Conservation (phyloP, 306 rosid species). For the Quercus ilex region DNA sequence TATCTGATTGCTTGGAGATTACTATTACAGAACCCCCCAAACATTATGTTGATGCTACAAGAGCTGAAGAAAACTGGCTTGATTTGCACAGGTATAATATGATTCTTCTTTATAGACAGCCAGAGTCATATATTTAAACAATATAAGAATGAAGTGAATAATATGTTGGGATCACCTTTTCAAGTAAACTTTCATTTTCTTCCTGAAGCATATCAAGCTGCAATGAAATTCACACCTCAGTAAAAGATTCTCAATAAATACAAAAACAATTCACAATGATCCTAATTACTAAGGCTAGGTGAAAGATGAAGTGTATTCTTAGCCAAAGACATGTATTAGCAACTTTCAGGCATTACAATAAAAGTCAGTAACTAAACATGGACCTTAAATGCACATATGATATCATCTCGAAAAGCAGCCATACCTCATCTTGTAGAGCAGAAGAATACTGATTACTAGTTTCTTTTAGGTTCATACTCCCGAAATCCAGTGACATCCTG, state of each 20-base stretch:
- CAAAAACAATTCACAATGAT: not conserved
- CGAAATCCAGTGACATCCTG: constrained; percentile 83
- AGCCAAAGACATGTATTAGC: not conserved
- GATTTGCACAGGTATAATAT: not conserved
- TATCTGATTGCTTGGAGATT: not conserved
- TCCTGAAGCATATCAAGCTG: constrained; percentile 99
- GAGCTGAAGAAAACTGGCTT: constrained; percentile 4
- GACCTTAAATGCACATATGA: constrained; percentile 1
- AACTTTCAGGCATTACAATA: not conserved
- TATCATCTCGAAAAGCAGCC: not conserved
- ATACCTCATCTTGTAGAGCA: constrained; percentile 91
- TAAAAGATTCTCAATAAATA: constrained; percentile 19
- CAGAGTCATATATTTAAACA: constrained; percentile 19
- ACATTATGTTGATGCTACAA: constrained; percentile 1
- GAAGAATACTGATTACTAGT: constrained; percentile 39
- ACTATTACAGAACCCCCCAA: constrained; percentile 5
- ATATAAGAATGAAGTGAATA: constrained; percentile 19
- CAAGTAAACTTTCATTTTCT: constrained; percentile 75
- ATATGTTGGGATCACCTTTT: constrained; percentile 70
- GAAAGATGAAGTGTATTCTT: constrained; percentile 3
- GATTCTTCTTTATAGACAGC: constrained; percentile 3
- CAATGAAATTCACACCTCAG: constrained; percentile 43
- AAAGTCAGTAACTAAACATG: not conserved
- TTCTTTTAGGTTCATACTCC: constrained; percentile 74
- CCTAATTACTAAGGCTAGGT: constrained; percentile 3